Base-by-base conservation (phyloP, 768 basidiomycete genomes). In the Rhizopogon salebrosus region DNA sequence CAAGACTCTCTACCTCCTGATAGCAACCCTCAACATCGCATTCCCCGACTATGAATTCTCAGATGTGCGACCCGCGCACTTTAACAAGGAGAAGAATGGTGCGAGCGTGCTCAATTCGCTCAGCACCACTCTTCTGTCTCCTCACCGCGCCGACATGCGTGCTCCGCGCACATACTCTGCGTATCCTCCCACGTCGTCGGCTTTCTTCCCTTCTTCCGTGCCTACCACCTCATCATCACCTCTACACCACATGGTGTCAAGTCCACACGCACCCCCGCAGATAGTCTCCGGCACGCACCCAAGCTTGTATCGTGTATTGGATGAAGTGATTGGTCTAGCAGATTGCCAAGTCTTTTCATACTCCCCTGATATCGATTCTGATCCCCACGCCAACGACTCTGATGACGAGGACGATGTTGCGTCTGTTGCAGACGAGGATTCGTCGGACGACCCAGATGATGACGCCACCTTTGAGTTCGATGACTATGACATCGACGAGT, bases 41-140 rank as follows among this genome's bases (percentile, higher is more conserved):
- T 99, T 95, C 66, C 95, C 95, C 2, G 95, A 98, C 79, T 82
- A 98, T 73, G 95, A 98, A 64, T 99, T 98, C 75, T 90, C 91
- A 6, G 87, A 91, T 67, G 87, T 97, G 48, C 83, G 88, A 24
- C 90, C 94, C 0, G 85, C 86, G 9, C 88, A 95, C 61, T 99
- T 99, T 70, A 84, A 80, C 64, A 86, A 86, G 53, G 92, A 95
- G 69, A 80, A 80, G 69, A 85, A 75, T 36, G 79, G 79, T 29
- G 88, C 89, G 3, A 79, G 72, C 66, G 89, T 95, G 39, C 82
- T 95, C 54, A 88, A 89, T 63, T 82, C 89, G 2, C 82, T 95
- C 55, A 89, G 89, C 70, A 89, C 83, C 53, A 92, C 92, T 22
- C 77, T 95, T 23, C 74, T 89, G 40, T 83, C 86, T 22, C 89